Base-by-base conservation (phyloP, 352 stramenopile species). In the Globisporangium echinulatum region DNA sequence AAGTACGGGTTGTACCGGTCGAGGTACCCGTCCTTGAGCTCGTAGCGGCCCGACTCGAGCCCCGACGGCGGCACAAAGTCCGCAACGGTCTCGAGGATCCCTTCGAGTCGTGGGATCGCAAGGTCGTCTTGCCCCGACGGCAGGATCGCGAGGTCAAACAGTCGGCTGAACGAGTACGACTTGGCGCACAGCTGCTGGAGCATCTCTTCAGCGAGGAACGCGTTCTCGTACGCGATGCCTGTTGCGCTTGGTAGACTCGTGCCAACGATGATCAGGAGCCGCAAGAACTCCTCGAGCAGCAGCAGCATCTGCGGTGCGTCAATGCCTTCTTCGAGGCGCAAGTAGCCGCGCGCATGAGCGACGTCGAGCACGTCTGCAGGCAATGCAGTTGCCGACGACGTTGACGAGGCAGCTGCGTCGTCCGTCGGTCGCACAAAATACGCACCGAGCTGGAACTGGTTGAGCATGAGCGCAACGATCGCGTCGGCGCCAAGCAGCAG, bases 1-100 rank as follows among this genome's bases (percentile, higher is more conserved):
- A 90, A 93, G 43, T 95, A 95, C 13, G 86, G 86, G 49, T 95
- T 94, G 68, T 93, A 95, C 37, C 70, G 67, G n/a, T 88, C 81
- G 11, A 95, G 66, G 36, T 86, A 58, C 1, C 77, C 79, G 6
- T 85, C 68, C 40, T 93, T 90, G 36, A 95, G 70, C 54, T 87
- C 79, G 46, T 95, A 95, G 13, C 85, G 75, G 9, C 86, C 86
- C 2, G 86, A 77, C 42, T 95, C 86, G 13, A 95, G 59, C 13
- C 86, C 84, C 4, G 79, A 86, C 4, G 86, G 82, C 5, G 79
- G 75, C 11, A 87, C 66, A 57, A 95, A 95, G 47, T 85, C 61
- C 1, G 86, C 77, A 7, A 95, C 82, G n/a, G 74, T 73, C 3
- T 61, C 54, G 13, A 95, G 56, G 19, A 90, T 70, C 39, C 56